phyloP scores from a whole-genome alignment of 2,329 filamentous ascomycete genomes.

The Colletotrichum nymphaeae region DNA sequence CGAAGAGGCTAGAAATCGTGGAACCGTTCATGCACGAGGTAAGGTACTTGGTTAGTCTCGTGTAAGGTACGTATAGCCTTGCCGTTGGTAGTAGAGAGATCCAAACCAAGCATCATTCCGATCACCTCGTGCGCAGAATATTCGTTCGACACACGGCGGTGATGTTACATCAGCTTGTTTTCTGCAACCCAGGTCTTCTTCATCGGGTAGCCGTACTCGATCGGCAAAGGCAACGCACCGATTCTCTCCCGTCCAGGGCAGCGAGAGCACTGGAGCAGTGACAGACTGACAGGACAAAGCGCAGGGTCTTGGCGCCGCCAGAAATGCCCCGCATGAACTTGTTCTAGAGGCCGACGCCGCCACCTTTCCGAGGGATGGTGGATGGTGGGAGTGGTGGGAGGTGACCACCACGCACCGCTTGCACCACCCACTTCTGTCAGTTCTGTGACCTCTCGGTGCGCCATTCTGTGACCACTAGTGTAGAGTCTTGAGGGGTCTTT shows the following conservation, averaged over 20 bases:
- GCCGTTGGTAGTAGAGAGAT: not conserved
- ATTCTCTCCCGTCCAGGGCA: not conserved
- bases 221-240: not conserved
- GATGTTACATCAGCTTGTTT: not conserved
- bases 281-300: slow-evolving; percentile 12
- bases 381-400: not conserved
- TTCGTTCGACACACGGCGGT: too few relatives aligned
- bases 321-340: slow-evolving; percentile 28
- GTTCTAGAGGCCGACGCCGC: slow-evolving; percentile 8
- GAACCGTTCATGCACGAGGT: not conserved
- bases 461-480: slow-evolving; percentile 29
- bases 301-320: slow-evolving; percentile 32
- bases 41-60: not conserved
- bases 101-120: not conserved
- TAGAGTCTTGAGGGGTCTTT: not conserved
- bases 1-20: not conserved
- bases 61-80: not conserved
- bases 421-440: slow-evolving; percentile 5
- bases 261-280: not conserved
- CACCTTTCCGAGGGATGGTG: slow-evolving; percentile 1
- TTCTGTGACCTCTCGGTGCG: slow-evolving; percentile 8
- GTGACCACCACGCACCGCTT: not conserved
- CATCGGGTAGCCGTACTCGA: not conserved
- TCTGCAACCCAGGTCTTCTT: not conserved
- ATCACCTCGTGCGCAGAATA: not conserved